A percentile compares a stretch with the other conserved stretches of the same genome.
These are phyloP conservation scores for Fragaria vesca DNA, from an alignment of 306 rosid genomes.

Conservation along the genomic window DNA sequence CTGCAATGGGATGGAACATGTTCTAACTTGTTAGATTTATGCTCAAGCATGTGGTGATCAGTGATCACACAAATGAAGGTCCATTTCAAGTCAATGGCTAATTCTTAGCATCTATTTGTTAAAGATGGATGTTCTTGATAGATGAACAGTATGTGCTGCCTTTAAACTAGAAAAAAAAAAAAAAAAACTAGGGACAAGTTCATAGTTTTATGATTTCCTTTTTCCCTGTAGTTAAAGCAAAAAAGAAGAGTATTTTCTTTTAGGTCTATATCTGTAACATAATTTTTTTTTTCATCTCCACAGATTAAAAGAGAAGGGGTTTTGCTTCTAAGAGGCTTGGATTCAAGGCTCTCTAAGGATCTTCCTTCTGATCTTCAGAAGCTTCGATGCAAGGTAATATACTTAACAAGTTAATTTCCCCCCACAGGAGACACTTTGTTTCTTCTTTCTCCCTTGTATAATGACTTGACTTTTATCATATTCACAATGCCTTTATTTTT, in stretches of 20 bases:
- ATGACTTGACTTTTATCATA: not conserved
- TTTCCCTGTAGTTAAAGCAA: too few species aligned
- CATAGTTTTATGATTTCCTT: not conserved
- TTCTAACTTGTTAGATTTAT: not conserved
- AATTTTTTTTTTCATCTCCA: conserved; percentile 15
- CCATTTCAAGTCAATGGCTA: not conserved
- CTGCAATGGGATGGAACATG: not conserved
- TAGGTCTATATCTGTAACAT: conserved; percentile 1
- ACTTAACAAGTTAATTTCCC: not conserved
- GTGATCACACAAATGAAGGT: not conserved
- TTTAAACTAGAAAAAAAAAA: not conserved
- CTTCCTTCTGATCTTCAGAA: conserved; percentile 98
- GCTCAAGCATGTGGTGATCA: not conserved
- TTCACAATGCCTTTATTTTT: not conserved
- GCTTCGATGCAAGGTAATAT: conserved; percentile 89
- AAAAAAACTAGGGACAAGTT: not conserved
- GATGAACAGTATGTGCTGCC: not conserved
- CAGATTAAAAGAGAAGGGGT: conserved; percentile 96
- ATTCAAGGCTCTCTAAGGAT: conserved; percentile 86
- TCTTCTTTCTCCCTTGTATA: not conserved
- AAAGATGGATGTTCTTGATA: not conserved
- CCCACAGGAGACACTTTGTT: not conserved
- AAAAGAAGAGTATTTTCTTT: not conserved
- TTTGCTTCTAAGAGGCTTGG: conserved; percentile 82
- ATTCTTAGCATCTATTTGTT: not conserved